A percentile compares a stretch with the other conserved stretches of the same genome.
Conservation (phyloP, 2,329 filamentous ascomycete species). For the Clarireedia monteithiana region DNA sequence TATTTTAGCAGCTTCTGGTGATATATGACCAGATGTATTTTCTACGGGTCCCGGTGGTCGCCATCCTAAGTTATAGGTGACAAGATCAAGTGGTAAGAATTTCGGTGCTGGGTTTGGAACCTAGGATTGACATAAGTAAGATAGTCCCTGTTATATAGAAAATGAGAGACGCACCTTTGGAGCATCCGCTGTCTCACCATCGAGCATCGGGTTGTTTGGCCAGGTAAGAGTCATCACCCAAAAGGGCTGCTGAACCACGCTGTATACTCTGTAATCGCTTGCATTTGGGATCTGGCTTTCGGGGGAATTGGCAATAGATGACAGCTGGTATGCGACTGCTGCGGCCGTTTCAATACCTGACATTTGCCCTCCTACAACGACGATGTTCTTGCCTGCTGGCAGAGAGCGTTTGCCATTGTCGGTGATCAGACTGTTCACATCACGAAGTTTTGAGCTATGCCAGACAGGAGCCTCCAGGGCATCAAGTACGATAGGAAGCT, state of each 20-base stretch:
- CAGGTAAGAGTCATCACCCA: constrained; percentile 60
- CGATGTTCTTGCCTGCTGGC: constrained; percentile 48
- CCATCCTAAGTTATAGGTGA: constrained; percentile 61
- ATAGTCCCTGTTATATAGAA: neutral
- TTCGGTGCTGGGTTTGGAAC: constrained; percentile 39
- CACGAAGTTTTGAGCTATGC: constrained; percentile 62
- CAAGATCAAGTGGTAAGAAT: constrained; percentile 67
- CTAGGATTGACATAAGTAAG: constrained; percentile 28
- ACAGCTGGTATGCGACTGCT: constrained; percentile 64
- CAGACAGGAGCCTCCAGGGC: constrained; percentile 39
- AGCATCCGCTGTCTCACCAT: constrained; percentile 16
- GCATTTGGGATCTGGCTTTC: constrained; percentile 35
- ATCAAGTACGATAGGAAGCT: constrained; percentile 40
- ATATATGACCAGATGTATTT: constrained; percentile 59
- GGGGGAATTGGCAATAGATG: constrained; percentile 50
- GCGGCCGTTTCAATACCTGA: constrained; percentile 73
- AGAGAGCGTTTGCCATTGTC: constrained; percentile 24
- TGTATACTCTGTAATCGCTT: constrained; percentile 52
- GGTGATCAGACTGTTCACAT: constrained; percentile 41
- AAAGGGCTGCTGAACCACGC: constrained; percentile 60
- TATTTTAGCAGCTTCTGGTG: constrained; percentile 45
- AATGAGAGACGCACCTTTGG: constrained; percentile 12
- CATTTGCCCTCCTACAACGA: constrained; percentile 75
- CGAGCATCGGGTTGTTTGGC: constrained; percentile 21
- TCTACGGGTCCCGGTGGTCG: constrained; percentile 49